Evolutionary conservation across 2,329 filamentous ascomycete species (phyloP).

Genomic region (Colletotrichum paranaense): DNA sequence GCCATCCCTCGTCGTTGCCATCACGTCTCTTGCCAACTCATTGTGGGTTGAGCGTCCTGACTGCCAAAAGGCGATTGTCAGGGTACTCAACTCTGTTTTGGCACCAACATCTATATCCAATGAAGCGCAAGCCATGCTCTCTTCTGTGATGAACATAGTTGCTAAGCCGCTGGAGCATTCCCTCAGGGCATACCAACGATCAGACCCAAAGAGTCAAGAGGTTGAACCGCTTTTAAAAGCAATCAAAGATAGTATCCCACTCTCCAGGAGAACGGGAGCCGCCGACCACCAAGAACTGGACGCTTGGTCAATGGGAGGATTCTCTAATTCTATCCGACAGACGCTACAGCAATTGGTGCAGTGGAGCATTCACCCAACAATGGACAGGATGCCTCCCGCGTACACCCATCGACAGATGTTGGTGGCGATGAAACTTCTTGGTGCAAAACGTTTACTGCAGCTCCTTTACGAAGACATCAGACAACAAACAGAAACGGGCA

Average conservation of each 20-base stretch:
- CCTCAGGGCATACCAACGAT: conserved; percentile 73
- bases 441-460: conserved; percentile 69
- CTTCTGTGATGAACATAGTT: conserved; percentile 77
- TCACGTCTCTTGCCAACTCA: conserved; percentile 77
- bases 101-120: conserved; percentile 75
- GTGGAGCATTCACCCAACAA: conserved; percentile 71
- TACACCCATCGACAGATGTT: conserved; percentile 81
- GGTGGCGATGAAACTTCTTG: conserved; percentile 68
- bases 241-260: conserved; percentile 69
- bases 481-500: conserved; percentile 68
- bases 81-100: conserved; percentile 79
- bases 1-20: conserved; percentile 80
- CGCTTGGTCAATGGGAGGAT: conserved; percentile 71
- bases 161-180: conserved; percentile 76
- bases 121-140: conserved; percentile 78
- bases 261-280: conserved; percentile 70
- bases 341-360: conserved; percentile 72
- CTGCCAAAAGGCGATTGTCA: conserved; percentile 76
- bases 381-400: conserved; percentile 67
- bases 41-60: conserved; percentile 73
- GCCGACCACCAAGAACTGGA: conserved; percentile 76
- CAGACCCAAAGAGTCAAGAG: conserved; percentile 74
- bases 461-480: conserved; percentile 76
- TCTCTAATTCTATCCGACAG: conserved; percentile 68
- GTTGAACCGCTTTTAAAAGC: conserved; percentile 76